phyloP scores from a whole-genome alignment of 2,329 filamentous ascomycete genomes.

The Cladosporium oxysporum region DNA sequence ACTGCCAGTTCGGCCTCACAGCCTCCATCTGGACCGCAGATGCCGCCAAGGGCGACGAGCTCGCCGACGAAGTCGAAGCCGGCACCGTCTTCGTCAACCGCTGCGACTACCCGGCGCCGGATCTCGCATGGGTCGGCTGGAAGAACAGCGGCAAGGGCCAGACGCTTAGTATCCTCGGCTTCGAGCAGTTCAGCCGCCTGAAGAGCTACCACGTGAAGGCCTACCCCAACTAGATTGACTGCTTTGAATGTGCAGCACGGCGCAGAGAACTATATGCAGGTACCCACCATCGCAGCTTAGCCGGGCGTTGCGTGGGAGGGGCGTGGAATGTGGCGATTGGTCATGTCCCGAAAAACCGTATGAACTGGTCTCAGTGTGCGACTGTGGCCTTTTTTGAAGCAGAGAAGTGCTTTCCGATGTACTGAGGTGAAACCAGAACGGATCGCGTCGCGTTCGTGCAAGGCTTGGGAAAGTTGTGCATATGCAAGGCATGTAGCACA shows the following conservation, averaged over 20 bases:
- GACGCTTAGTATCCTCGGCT: slow-evolving; percentile 85
- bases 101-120: slow-evolving; percentile 87
- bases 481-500: slow-evolving; percentile 32
- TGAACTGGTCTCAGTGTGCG: slow-evolving; percentile 13
- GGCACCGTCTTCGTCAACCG: slow-evolving; percentile 96
- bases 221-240: slow-evolving; percentile 53
- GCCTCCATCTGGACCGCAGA: slow-evolving; percentile 99
- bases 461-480: not conserved
- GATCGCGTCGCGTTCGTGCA: slow-evolving; percentile 14
- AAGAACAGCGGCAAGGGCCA: slow-evolving; percentile 94
- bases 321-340: slow-evolving; percentile 19
- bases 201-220: slow-evolving; percentile 96
- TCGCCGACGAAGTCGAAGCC: slow-evolving; percentile 81
- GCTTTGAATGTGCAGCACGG: not conserved
- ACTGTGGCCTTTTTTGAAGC: not conserved
- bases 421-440: slow-evolving; percentile 11
- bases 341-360: not conserved
- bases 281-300: not conserved
- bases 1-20: slow-evolving; percentile 89
- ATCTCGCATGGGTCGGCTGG: slow-evolving; percentile 70
- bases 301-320: slow-evolving; percentile 17
- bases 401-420: not conserved
- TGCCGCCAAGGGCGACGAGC: slow-evolving; percentile 68
- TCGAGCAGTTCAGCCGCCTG: slow-evolving; percentile 92
- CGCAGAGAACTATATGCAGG: slow-evolving; percentile 3